A percentile compares a stretch with the other conserved stretches of the same genome.
phyloP scores from a whole-genome alignment of 345 rosid genomes.

The Eucalyptus regnans region DNA sequence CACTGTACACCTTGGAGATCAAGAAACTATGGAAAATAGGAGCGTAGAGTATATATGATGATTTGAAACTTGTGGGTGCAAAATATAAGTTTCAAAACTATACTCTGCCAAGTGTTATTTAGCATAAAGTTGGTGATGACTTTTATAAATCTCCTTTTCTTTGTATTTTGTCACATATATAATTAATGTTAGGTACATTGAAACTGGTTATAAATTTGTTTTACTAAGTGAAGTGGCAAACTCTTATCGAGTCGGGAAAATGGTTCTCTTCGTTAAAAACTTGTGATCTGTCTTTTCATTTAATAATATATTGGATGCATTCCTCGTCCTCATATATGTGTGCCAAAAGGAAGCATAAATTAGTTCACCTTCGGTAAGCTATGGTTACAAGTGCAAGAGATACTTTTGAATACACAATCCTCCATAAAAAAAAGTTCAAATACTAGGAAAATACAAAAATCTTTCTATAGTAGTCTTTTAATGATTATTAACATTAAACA shows the following conservation, averaged over 20 bases:
- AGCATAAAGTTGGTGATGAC: not conserved
- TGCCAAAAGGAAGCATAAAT: not conserved
- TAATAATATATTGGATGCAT: not conserved
- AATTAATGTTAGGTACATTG: not conserved
- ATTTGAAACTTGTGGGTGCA: not conserved
- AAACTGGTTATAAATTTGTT: not conserved
- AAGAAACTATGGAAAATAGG: not conserved
- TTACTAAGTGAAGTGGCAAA: not conserved
- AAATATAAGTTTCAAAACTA: not conserved
- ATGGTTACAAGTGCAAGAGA: not conserved
- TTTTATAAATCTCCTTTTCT: not conserved
- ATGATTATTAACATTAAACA: not conserved
- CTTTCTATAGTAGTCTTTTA: not conserved
- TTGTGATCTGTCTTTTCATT: not conserved
- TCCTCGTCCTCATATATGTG: not conserved
- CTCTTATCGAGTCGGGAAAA: not conserved
- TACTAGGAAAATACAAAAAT: not conserved
- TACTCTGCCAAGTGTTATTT: not conserved
- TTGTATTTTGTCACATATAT: not conserved
- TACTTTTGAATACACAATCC: not conserved
- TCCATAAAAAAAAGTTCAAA: not conserved
- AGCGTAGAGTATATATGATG: not conserved
- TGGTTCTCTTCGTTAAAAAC: not conserved
- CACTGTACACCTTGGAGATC: not conserved
- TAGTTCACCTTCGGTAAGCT: not conserved